phyloP scores from a whole-genome alignment of 2,329 filamentous ascomycete species.

The Stachybotrys chartarum region DNA sequence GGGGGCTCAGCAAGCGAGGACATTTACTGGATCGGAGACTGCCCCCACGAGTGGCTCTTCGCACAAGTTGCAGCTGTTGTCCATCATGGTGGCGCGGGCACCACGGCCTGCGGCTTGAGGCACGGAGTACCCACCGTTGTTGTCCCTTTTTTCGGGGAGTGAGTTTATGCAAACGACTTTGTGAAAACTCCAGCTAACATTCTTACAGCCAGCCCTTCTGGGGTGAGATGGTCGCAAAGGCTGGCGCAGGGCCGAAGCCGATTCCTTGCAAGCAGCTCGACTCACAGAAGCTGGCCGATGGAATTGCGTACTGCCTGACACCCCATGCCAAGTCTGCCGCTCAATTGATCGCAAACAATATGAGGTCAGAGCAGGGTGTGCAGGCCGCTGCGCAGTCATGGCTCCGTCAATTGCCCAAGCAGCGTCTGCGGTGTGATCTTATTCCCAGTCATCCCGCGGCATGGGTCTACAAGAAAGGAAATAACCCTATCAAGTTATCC shows the following conservation, averaged over 20 bases:
- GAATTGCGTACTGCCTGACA: no score
- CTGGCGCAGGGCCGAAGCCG: slow-evolving; percentile 52
- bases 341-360: no score
- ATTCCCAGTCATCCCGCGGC: no score
- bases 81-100: slow-evolving; percentile 60
- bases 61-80: slow-evolving; percentile 50
- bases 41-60: slow-evolving; percentile 61
- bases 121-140: slow-evolving; percentile 55
- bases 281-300: slow-evolving; percentile 44
- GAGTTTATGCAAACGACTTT: no score
- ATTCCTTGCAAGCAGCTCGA: slow-evolving; percentile 53
- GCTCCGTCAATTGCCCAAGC: no score
- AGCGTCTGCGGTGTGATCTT: no score
- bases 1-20: slow-evolving; percentile 42
- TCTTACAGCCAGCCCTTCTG: slow-evolving; percentile 62
- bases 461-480: no score
- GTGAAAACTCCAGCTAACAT: no score
- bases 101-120: slow-evolving; percentile 55
- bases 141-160: slow-evolving; percentile 60
- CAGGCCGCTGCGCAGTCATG: no score
- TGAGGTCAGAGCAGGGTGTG: no score
- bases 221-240: slow-evolving; percentile 54
- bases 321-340: no score
- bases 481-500: no score
- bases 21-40: slow-evolving; percentile 56